Conservation (phyloP, 2,329 filamentous ascomycete genomes). For the Hymenoscyphus occultus region DNA sequence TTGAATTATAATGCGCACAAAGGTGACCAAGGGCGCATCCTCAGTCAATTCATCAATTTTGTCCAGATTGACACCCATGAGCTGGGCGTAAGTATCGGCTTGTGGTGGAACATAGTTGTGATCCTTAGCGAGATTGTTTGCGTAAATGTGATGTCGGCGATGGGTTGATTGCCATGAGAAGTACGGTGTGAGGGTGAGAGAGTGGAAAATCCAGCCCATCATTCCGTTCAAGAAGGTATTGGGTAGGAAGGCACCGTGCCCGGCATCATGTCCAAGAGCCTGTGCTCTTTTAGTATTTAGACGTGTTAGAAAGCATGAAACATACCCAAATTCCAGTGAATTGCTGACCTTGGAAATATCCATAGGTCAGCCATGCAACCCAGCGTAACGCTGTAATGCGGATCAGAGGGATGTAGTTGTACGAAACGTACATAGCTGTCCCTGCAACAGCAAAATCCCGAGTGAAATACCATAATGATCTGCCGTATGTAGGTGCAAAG, state of each 20-base stretch:
- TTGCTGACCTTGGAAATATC: constrained; percentile 50
- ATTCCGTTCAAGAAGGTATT: constrained; percentile 84
- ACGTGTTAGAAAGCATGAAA: neutral
- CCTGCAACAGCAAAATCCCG: too few species aligned
- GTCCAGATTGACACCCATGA: constrained; percentile 67
- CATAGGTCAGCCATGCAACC: too few species aligned
- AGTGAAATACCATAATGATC: too few species aligned
- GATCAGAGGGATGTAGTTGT: too few species aligned
- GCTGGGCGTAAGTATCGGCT: constrained; percentile 71
- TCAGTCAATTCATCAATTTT: constrained; percentile 83
- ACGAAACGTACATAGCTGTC: too few species aligned
- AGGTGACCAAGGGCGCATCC: constrained; percentile 82
- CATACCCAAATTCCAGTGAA: constrained; percentile 60
- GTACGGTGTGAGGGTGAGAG: constrained; percentile 83
- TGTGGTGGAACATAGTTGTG: constrained; percentile 96
- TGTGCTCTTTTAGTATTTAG: constrained; percentile 44
- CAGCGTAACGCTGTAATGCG: too few species aligned
- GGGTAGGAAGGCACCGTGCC: constrained; percentile 88
- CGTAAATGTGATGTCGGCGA: constrained; percentile 98
- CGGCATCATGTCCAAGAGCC: constrained; percentile 95
- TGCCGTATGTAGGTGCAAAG: too few species aligned
- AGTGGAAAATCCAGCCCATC: constrained; percentile 86
- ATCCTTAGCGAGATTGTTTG: constrained; percentile 89
- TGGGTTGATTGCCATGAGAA: constrained; percentile 99
- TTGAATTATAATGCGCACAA: constrained; percentile 69